A percentile compares a stretch with the other conserved stretches of the same genome.
Evolutionary conservation across 2,329 filamentous ascomycete species (phyloP).

Genomic region (Fusarium redolens): DNA sequence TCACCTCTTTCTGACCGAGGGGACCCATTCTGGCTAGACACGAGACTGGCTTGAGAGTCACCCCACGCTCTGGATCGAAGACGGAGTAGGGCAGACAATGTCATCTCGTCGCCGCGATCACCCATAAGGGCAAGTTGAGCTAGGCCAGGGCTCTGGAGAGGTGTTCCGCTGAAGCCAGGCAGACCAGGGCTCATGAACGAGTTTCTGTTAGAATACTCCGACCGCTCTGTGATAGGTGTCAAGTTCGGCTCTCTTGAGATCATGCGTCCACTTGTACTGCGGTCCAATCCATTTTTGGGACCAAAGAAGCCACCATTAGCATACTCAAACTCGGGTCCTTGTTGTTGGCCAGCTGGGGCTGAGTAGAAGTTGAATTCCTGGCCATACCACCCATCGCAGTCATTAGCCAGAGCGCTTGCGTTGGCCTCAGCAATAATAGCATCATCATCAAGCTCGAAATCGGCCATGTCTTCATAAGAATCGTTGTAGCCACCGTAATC

Average conservation of each 20-base stretch:
- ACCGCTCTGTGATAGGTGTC: conserved; percentile 95
- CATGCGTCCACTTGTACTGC: conserved; percentile 78
- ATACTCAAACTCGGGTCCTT: conserved; percentile 67
- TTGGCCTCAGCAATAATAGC: conserved; percentile 95
- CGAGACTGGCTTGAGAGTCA: conserved; percentile 79
- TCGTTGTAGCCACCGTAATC: conserved; percentile 58
- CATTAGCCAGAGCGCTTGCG: conserved; percentile 89
- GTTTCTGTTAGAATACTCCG: conserved; percentile 95
- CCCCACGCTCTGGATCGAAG: conserved; percentile 83
- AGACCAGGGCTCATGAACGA: conserved; percentile 79
- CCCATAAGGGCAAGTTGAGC: conserved; percentile 79
- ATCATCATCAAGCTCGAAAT: conserved; percentile 82
- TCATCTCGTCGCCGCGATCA: conserved; percentile 72
- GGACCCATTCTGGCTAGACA: conserved; percentile 64
- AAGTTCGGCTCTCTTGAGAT: conserved; percentile 88
- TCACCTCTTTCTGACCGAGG: conserved; percentile 63
- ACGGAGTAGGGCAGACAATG: conserved; percentile 76
- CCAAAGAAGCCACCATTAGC: conserved; percentile 92
- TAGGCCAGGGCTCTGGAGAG: conserved; percentile 76
- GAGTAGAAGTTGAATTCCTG: conserved; percentile 98
- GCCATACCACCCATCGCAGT: conserved; percentile 94
- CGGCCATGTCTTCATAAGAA: conserved; percentile 72
- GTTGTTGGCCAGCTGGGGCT: conserved; percentile 57
- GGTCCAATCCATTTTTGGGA: conserved; percentile 72
- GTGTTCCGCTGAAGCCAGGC: conserved; percentile 54